Base-by-base conservation (phyloP, 257 asterid species). In the Solanum lycopersicoides region DNA sequence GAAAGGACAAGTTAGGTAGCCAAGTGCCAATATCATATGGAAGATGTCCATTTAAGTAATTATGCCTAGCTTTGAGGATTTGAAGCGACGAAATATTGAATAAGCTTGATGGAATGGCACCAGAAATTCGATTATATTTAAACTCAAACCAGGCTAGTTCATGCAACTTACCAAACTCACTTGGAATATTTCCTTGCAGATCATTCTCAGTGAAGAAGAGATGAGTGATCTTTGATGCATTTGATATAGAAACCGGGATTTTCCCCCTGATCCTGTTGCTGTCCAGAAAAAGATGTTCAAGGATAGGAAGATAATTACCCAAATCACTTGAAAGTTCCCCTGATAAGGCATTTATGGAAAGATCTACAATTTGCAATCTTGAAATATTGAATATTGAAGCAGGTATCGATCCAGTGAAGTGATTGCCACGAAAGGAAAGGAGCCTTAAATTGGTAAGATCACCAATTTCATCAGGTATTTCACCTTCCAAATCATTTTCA, bases 1-100 rank as follows among this genome's bases (percentile, higher is more conserved):
- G 94, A 89, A 73, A 92, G 83, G 42, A 86, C 83, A 92, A 92
- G 86, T 92, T 92, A 21, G 94, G 92, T 12, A 91, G 87, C 90
- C 89, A 45, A 12, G 86, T 32, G n/a, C 94, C 94, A 65, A 92
- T 86, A 86, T 92, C 92, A 77, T 21, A 69, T 10, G 94, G 91
- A 84, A 92, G 87, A 4, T 74, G 84, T 71, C 93, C 94, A 77
- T 79, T 87, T 37, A 92, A 90, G 86, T 90, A 83, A 59, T 88
- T 88, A 44, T 87, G 89, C 35, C 91, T 75, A 37, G 89, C 71
- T 77, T 79, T 89, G 28, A 92, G 87, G 35, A 88, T 72, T 87
- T 76, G 23, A 35, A 92, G 91, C 10, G 93, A 87, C 41, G 92
- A 87, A 85, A 90, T 88, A 86, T 92, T 92, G 89, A 92, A 89